These are phyloP conservation scores for Dictyophora rubrovolvata DNA, from an alignment of 768 basidiomycete genomes.

Conservation along the genomic window DNA sequence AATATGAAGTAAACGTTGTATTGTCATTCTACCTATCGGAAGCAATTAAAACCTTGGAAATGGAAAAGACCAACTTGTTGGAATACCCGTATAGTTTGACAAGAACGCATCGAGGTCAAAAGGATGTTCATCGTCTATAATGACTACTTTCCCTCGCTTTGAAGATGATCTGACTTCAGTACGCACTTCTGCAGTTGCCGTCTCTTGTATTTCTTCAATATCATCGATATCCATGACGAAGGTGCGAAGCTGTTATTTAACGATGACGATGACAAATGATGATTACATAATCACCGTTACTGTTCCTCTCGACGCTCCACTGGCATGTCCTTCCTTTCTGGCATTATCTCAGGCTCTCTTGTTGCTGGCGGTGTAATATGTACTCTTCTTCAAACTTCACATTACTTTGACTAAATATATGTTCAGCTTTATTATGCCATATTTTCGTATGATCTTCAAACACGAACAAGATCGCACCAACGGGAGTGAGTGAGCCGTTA, in stretches of 20 bases:
- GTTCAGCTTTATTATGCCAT: slow-evolving; percentile 60
- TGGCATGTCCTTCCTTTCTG: slow-evolving; percentile 48
- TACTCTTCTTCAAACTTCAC: neutral
- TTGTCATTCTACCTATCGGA: slow-evolving; percentile 58
- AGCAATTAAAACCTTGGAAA: neutral
- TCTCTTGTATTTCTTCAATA: slow-evolving; percentile 1
- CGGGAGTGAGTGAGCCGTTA: slow-evolving; percentile 36
- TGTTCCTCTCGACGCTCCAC: neutral
- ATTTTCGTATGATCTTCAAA: slow-evolving; percentile 31
- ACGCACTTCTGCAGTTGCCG: neutral
- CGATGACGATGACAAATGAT: slow-evolving; percentile 4
- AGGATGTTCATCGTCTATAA: slow-evolving; percentile 69
- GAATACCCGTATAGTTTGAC: slow-evolving; percentile 59
- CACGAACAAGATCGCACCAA: slow-evolving; percentile 38
- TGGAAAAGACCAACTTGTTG: neutral
- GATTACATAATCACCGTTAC: slow-evolving; percentile 3
- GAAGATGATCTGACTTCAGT: neutral
- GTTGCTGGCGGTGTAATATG: slow-evolving; percentile 55
- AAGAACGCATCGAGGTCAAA: slow-evolving; percentile 82
- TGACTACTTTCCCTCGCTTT: slow-evolving; percentile 9
- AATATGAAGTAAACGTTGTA: slow-evolving; percentile 65
- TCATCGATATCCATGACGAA: slow-evolving; percentile 5
- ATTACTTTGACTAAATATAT: neutral
- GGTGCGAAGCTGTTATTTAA: neutral
- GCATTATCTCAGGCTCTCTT: slow-evolving; percentile 61